Evolutionary conservation across 805 yeast species (phyloP), one percentile per base, ranked within the genome.

Genomic region (Crinitomyces ghanaensis): DNA sequence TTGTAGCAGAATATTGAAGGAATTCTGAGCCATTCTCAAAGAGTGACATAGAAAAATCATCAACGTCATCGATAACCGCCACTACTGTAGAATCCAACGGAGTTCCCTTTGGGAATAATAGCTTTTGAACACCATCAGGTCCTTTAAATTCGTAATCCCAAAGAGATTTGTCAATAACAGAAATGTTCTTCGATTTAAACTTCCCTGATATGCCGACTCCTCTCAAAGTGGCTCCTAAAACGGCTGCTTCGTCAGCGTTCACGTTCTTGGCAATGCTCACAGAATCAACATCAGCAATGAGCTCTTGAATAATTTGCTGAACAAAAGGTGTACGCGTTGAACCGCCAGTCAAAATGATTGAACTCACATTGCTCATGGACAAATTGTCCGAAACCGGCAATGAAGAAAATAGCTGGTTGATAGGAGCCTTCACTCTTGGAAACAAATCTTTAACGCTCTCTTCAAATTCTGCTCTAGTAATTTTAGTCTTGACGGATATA

Each of bases 171-270:
- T 82, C 93, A 20, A 67, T 49, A 3, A 83, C 63, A 16, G 62
- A 57, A 31, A 83, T 66, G 27, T 72, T 73, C 45, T 72, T 72
- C 5, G 80, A 66, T 44, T 75, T 72, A 54, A 74, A 77, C 46
- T 74, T 68, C 25, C 73, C 68, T n/a, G 84, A 72, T 24, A 83
- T 61, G 30, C 73, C 65, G 26, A 84, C 78, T 14, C 91, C 97
- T 43, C 85, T 70, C 24, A 80, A 61, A n/a, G 95, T 74, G 2
- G 93, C 73, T 31, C 98, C 98, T 46, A 82, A 66, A 9, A 83
- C 95, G 33, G 83, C 83, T 28, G 96, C 76, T 60, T 91, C 98
- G 57, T 91, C 98, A 0, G 98, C 91, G 56, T 91, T 91, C 28
- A 91, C 93, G 33, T 77, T 82, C 54, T 77, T 84, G 15, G 93